phyloP scores from a whole-genome alignment of 257 asterid species.

The Anisodus acutangulus region DNA sequence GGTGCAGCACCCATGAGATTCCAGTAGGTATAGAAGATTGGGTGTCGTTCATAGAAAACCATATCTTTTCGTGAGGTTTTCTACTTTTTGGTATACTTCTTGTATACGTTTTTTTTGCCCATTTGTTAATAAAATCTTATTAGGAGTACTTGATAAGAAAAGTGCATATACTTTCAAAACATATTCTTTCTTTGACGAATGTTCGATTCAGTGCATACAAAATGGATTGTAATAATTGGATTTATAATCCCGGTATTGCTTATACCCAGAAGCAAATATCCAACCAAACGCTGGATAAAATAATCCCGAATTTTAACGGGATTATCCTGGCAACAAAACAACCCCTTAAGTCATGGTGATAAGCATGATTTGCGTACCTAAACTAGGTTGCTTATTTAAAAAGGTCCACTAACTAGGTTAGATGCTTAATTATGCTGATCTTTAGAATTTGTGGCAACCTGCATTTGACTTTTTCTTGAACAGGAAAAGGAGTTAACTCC shows the following conservation, averaged over 20 bases:
- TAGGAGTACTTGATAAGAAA: not conserved
- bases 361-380: not conserved
- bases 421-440: conserved; percentile 8
- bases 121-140: not conserved
- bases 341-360: not conserved
- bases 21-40: not conserved
- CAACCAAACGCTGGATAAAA: not conserved
- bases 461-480: not conserved
- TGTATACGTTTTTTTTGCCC: not conserved
- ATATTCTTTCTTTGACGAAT: not conserved
- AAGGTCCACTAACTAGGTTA: not conserved
- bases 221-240: not conserved
- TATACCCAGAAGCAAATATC: not conserved
- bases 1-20: not conserved
- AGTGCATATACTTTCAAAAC: not conserved
- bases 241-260: not conserved
- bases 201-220: not conserved
- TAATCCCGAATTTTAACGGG: not conserved
- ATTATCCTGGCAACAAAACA: not conserved
- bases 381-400: not conserved
- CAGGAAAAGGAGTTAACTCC: not conserved
- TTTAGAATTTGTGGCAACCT: conserved; percentile 7
- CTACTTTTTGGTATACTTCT: not conserved
- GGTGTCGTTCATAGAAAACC: not conserved
- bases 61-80: not conserved